Percentiles rank a stretch among this genome's conserved stretches.
Evolutionary conservation across 441 rosid species (phyloP).

Genomic region (Croton laevigatus): DNA sequence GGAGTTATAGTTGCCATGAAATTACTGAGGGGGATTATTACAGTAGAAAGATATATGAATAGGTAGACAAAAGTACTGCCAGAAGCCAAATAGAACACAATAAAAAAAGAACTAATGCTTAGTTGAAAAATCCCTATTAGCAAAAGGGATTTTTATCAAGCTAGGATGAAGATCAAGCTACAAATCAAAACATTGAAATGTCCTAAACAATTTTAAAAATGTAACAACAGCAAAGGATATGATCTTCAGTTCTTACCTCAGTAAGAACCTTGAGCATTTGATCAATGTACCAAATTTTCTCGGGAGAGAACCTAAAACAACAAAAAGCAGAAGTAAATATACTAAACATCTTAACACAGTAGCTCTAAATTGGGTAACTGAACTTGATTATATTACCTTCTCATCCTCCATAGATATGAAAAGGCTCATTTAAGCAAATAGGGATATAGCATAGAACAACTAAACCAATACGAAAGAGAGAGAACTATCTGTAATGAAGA

Average conservation of each 20-base stretch:
- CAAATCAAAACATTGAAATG: slow-evolving; percentile 6
- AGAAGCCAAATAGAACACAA: neutral
- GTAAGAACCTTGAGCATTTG: slow-evolving; percentile 99
- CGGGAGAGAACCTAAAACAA: slow-evolving; percentile 81
- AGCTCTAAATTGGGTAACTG: slow-evolving; percentile 4
- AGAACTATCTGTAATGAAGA: neutral
- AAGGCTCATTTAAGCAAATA: neutral
- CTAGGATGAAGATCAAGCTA: slow-evolving; percentile 8
- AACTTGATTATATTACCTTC: neutral
- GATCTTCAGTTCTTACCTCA: slow-evolving; percentile 59
- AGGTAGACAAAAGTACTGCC: neutral
- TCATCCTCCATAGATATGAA: neutral
- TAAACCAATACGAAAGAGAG: neutral
- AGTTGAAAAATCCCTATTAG: neutral
- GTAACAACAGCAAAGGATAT: slow-evolving; percentile 9
- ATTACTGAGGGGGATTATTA: neutral
- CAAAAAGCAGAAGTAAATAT: slow-evolving; percentile 30
- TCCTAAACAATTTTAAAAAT: slow-evolving; percentile 5
- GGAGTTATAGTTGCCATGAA: neutral
- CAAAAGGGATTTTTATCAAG: neutral
- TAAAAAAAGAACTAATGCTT: neutral
- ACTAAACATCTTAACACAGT: slow-evolving; percentile 10
- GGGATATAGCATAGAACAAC: neutral
- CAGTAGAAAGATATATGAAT: neutral
- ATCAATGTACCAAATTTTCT: slow-evolving; percentile 96